Evolutionary conservation across 73 alveolate species (phyloP).

Genomic region (Paramecium tetraurelia): DNA sequence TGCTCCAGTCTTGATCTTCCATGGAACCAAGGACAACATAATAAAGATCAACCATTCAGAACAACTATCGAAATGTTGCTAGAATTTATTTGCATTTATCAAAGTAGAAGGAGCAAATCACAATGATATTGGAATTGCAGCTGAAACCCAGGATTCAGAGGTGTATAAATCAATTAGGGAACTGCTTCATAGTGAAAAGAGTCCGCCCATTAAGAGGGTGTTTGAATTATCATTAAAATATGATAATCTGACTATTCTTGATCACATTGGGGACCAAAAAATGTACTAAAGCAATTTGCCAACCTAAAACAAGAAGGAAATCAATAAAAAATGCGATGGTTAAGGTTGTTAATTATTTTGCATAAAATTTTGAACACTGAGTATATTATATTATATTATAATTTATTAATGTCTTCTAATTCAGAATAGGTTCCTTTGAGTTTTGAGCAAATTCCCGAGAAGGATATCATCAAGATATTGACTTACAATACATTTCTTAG

Average conservation of each 20-base stretch:
- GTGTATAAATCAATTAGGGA: neutral
- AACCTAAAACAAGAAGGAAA: neutral
- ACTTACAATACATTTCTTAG: slow-evolving; percentile 88
- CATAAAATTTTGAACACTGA: neutral
- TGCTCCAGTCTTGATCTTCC: slow-evolving; percentile 10
- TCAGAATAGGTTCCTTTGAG: neutral
- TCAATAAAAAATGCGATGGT: neutral
- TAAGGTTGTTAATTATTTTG: neutral
- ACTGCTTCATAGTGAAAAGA: neutral
- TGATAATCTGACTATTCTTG: neutral
- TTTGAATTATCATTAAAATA: neutral
- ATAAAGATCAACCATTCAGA: slow-evolving; percentile 14
- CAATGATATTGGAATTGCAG: neutral
- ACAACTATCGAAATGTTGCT: neutral
- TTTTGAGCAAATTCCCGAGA: neutral
- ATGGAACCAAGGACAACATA: neutral
- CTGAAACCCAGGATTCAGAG: neutral
- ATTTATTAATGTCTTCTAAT: neutral
- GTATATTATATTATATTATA: neutral
- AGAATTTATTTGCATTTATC: neutral
- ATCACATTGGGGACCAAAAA: neutral
- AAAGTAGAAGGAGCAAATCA: slow-evolving; percentile 12
- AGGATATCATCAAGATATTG: slow-evolving; percentile 64
- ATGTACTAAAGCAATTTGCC: neutral
- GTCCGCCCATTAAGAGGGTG: neutral